These are phyloP conservation scores for Ogataea nitratoaversa DNA, from an alignment of 805 yeast species.

Conservation along the genomic window DNA sequence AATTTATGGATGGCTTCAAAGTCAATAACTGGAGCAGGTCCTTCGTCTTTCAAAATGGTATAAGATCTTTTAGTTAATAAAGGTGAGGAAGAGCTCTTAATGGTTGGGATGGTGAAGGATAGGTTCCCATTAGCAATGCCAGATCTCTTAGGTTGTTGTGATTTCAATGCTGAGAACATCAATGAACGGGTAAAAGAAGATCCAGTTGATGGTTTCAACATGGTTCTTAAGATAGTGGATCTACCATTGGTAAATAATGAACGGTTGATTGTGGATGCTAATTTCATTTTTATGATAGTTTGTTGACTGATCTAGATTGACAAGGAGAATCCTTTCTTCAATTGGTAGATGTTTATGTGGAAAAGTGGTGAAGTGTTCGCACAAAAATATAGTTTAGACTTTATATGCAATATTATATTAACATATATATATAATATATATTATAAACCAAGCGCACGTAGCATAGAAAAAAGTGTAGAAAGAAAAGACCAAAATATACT, in stretches of 20 bases:
- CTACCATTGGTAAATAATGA: background rate
- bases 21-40: constrained; percentile 28
- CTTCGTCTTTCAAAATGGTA: constrained; percentile 27
- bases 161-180: background rate
- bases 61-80: constrained; percentile 12
- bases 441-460: no score
- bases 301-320: background rate
- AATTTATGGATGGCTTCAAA: constrained; percentile 37
- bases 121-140: background rate
- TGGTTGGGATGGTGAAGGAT: background rate
- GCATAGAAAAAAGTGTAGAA: no score
- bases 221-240: background rate
- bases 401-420: no score
- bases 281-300: constrained; percentile 1
- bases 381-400: no score
- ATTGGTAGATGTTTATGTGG: no score
- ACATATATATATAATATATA: no score
- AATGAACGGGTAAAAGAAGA: background rate
- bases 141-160: background rate
- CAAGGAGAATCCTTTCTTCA: background rate
- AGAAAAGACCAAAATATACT: no score
- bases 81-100: background rate
- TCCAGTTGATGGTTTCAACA: background rate
- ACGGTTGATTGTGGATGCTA: background rate
- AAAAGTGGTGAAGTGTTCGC: no score